Base-by-base conservation (phyloP, 2,329 filamentous ascomycete genomes). In the Botrytis pseudocinerea region DNA sequence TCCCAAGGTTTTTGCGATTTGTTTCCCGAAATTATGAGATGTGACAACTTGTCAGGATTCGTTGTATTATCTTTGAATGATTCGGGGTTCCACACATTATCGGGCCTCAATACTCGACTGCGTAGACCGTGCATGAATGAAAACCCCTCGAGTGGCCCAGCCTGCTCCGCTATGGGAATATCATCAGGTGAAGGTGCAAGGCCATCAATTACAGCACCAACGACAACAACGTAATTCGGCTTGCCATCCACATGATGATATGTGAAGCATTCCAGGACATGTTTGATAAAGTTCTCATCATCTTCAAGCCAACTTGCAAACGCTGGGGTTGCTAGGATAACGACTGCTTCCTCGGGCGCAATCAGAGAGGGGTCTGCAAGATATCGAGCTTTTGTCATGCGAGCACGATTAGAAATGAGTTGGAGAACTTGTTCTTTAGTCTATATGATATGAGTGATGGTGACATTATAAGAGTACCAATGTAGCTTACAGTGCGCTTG, bases 141-240 rank as follows among this genome's bases (percentile, higher is more conserved):
- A 66, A 90, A 80, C 10, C 88, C 88, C 73, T 79, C 75, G 75
- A 10, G 25, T 79, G 78, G 35, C 12, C 59, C 38, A 28, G 42
- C 40, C 40, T 32, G 44, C 65, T 74, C 66, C 14, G 51, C 42
- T 20, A 66, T 46, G 22, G 76, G 74, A 14, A 76, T 69, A 32
- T 61, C 59, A 22, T 59, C 35, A 9, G 60, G 54, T 9, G 46
- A 40, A 25, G 77, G 83, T 35, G 84, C 80, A 46, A 91, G 80
- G 14, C 85, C 84, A 78, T 91, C 89, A 42, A 90, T 85, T 7
- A 89, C 83, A 22, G 91, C 75, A 12, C 90, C 81, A 74, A 86
- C 82, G 48, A 88, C 81, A 38, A 82, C 77, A n/a, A 69, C 48
- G n/a, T 40, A 44, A 61, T 42, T 68, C 20, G 44, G 20, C 48